Evolutionary conservation across 2,329 filamentous ascomycete species (phyloP), one percentile per base, ranked within the genome.

Genomic region (Hymenoscyphus albidus): DNA sequence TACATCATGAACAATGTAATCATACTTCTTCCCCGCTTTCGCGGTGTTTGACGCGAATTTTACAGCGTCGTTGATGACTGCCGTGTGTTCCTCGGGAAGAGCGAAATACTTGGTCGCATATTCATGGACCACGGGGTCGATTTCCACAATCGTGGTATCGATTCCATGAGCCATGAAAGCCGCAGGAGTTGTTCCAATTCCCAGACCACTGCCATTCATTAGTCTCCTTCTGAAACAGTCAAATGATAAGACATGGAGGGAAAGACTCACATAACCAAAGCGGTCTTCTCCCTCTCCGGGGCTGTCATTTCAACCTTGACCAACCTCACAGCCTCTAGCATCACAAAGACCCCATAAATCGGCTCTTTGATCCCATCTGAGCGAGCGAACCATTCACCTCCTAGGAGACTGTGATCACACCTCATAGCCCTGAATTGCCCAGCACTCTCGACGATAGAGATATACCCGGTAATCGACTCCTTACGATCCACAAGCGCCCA

Each of bases 1-100:
- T 31, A 99, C 95, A 71, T 99, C 95, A 76, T 99, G 95, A 62
- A 99, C 84, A 73, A 99, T 95, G 79, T 97, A 98, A 78, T 97
- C 89, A 76, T 90, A 99, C 35, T 81, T 81, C 58, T 80, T 65
- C 18, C 69, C 70, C 65, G 71, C 57, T 60, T 77, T 73, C 62
- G 80, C 79, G 58, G 82, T 74, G 61, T 78, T 73, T 57, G 80
- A 77, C 18, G 86, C 83, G 76, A 88, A 97, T n/a, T 80, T 78
- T 2, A 93, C 86, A 0, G 95, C 95, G 72, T 99, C 92, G 60
- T 88, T 85, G 68, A 98, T 88, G 62, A 92, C 85, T n/a, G 89
- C 83, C 0, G 85, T 91, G 77, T 95, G 91, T 70, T 94, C 92
- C 27, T 82, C 75, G 2, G 89, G 89, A 5, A 98, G 85, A 62